Percentiles rank a stretch among this genome's conserved stretches.
These are phyloP conservation scores for Musa beccarii DNA, from an alignment of 176 grass and related monocot genomes.

Conservation along the genomic window DNA sequence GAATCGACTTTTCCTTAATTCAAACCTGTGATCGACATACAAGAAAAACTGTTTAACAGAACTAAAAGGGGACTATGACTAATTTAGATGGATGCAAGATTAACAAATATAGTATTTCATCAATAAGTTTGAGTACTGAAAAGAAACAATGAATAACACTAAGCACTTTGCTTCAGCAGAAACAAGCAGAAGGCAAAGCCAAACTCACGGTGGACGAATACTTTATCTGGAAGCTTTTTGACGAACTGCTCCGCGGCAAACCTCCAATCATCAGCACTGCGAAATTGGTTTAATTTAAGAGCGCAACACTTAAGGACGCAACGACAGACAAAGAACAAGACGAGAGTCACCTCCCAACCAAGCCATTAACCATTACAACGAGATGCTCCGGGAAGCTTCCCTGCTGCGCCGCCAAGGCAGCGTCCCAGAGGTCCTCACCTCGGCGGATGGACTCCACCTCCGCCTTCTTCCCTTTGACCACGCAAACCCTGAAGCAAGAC, in stretches of 20 bases:
- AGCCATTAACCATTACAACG: constrained; percentile 96
- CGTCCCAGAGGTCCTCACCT: constrained; percentile 82
- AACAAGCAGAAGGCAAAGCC: neutral
- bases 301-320: no score
- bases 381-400: constrained; percentile 76
- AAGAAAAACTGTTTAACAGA: neutral
- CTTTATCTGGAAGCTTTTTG: constrained; percentile 68
- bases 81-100: no score
- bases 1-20: neutral
- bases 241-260: constrained; percentile 82
- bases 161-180: no score
- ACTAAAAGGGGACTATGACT: no score
- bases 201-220: constrained; percentile 75
- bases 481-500: constrained; percentile 40
- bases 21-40: neutral
- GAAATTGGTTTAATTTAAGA: neutral
- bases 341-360: constrained; percentile 77
- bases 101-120: no score
- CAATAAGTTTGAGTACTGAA: no score
- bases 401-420: constrained; percentile 34
- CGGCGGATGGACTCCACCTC: constrained; percentile 56
- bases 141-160: no score
- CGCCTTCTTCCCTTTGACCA: constrained; percentile 39
- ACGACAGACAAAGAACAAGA: neutral
- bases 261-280: constrained; percentile 64